These are phyloP conservation scores for Sclerotinia spermophila DNA, from an alignment of 2,329 filamentous ascomycete genomes.

Conservation along the genomic window DNA sequence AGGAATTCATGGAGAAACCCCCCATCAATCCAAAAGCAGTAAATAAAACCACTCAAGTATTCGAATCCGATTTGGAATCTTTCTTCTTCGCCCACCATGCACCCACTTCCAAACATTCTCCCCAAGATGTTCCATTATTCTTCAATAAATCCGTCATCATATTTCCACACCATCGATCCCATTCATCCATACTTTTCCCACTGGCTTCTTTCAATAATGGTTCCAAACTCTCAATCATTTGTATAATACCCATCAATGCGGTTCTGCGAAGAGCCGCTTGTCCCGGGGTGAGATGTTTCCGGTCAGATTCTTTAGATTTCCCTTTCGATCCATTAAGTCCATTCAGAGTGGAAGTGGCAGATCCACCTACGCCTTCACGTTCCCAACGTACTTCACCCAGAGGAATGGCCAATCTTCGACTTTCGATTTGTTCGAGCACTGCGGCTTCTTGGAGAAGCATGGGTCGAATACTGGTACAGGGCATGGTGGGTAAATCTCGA, in stretches of 20 bases:
- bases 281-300: conserved; percentile 44
- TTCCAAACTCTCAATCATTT: conserved; percentile 82
- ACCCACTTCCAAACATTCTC: conserved; percentile 81
- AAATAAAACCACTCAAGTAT: background rate
- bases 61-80: conserved; percentile 43
- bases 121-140: conserved; percentile 73
- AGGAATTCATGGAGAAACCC: background rate
- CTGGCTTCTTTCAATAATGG: conserved; percentile 76
- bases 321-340: conserved; percentile 43
- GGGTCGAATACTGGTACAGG: conserved; percentile 74
- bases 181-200: conserved; percentile 85
- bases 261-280: conserved; percentile 74
- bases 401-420: conserved; percentile 79
- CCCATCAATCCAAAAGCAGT: background rate
- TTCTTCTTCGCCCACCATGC: conserved; percentile 91
- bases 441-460: conserved; percentile 78
- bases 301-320: conserved; percentile 33
- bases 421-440: conserved; percentile 63
- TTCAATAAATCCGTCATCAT: conserved; percentile 83
- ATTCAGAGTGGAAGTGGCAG: conserved; percentile 58
- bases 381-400: conserved; percentile 85
- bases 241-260: conserved; percentile 75
- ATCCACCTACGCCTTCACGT: conserved; percentile 65
- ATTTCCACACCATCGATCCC: conserved; percentile 83
- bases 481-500: conserved; percentile 66